phyloP scores from a whole-genome alignment of 163 green algal genomes.

The Scenedesmus sp. region DNA sequence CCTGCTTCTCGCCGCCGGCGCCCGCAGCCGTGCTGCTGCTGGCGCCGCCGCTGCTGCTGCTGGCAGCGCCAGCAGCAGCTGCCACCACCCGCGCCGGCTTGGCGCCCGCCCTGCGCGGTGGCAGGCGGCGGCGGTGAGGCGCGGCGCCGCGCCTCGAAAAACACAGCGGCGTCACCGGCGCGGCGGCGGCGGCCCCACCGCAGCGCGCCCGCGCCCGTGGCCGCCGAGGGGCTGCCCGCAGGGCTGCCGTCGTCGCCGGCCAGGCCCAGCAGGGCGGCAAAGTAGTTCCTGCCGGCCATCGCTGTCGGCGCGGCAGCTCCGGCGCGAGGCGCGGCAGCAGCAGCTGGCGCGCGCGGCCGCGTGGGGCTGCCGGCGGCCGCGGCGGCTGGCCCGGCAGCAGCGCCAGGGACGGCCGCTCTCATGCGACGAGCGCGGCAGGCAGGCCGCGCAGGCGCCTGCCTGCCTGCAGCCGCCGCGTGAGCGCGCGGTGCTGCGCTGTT shows the following conservation, averaged over 20 bases:
- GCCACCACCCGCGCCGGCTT: not conserved
- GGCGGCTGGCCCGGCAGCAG: no score
- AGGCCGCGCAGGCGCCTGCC: no score
- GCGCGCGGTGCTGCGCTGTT: no score
- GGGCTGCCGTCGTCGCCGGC: constrained; percentile 7
- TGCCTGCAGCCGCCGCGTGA: no score
- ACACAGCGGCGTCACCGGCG: no score
- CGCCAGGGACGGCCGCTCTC: no score
- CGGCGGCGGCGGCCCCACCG: no score
- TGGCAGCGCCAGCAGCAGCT: no score
- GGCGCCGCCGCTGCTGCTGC: not conserved
- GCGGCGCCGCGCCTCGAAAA: not conserved
- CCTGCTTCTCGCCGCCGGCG: not conserved
- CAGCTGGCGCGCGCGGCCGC: not conserved
- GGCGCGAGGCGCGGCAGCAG: not conserved
- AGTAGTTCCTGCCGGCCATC: constrained; percentile 25
- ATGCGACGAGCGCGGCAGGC: no score
- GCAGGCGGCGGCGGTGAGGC: no score
- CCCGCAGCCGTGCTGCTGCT: not conserved
- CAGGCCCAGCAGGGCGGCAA: constrained; percentile 11
- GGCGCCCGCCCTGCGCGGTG: not conserved
- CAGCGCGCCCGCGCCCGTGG: not conserved
- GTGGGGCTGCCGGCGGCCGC: not conserved
- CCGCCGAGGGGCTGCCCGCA: constrained; percentile 7
- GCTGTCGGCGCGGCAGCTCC: not conserved